Base-by-base conservation (phyloP, 2,329 filamentous ascomycete species). In the Microdochium nivale region DNA sequence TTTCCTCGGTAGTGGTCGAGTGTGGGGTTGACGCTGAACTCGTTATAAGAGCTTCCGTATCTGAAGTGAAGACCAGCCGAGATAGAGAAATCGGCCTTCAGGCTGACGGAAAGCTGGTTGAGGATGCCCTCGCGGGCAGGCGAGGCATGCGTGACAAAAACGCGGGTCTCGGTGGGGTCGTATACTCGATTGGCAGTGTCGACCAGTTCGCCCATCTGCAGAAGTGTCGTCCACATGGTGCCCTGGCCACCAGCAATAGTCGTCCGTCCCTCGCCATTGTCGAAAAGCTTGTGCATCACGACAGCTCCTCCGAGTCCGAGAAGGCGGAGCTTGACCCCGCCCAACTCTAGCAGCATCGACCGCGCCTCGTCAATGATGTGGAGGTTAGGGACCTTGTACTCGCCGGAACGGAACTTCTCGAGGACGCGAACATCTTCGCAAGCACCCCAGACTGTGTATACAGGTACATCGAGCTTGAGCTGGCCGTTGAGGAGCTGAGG, bases 281-380 rank as follows among this genome's bases (percentile, higher is more conserved):
- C 94, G 65, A 99, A 99, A 19, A 99, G 82, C 78, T 99, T 99
- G 79, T 99, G 94, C 90, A 99, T 99, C 54, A 99, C 94, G 4
- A 99, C 92, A 7, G 94, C 94, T 62, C 94, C 94, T 58, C 94
- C 94, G 32, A 99, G 79, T 56, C 94, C 94, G 27, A 99, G 81
- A 49, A 99, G 80, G 63, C 94, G 88, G 58, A 99, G 83, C 79
- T 97, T 97, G 51, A 99, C 90, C 52, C 94, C 94, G 52, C 92
- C 94, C 54, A 97, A 79, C 71, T 99, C 94, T 53, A 99, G 79
- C 60, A 99, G 77, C 77, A 95, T 88, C 35, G 94, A 97, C 68
- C 92, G 92, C 50, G 94, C 91, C 76, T 99, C 94, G 60, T 99
- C 94, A 62, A 99, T 96, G 65, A 99, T 96, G 76, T 96, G 90